Percentiles rank a stretch among this genome's conserved stretches.
phyloP scores from a whole-genome alignment of 2,329 filamentous ascomycete species.

The Verticillium tricorpus region DNA sequence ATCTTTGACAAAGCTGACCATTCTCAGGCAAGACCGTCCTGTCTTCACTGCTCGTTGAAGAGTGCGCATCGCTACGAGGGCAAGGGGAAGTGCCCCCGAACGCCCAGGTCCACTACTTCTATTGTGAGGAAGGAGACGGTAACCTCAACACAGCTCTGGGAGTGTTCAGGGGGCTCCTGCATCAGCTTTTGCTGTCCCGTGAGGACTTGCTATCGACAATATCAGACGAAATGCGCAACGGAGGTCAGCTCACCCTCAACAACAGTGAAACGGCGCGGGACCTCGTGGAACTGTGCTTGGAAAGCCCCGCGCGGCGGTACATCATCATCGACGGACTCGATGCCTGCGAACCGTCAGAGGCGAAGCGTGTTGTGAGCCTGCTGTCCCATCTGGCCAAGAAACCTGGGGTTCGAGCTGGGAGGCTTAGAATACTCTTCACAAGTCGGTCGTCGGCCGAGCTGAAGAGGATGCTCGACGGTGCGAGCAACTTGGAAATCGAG shows the following conservation, averaged over 20 bases:
- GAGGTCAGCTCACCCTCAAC: conserved; percentile 19
- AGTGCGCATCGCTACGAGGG: conserved; percentile 13
- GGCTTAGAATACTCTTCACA: conserved; percentile 24
- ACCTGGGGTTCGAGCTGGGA: conserved; percentile 5
- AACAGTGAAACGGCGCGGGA: conserved; percentile 17
- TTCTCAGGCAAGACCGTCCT: conserved; percentile 35
- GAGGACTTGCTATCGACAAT: conserved; percentile 18
- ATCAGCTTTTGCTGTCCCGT: conserved; percentile 23
- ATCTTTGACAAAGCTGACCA: neutral
- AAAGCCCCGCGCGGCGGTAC: conserved; percentile 22
- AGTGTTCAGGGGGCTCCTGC: conserved; percentile 25
- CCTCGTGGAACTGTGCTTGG: conserved; percentile 25
- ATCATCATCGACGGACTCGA: conserved; percentile 41
- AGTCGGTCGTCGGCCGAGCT: conserved; percentile 25
- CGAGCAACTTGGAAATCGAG: conserved; percentile 22
- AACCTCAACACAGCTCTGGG: conserved; percentile 20
- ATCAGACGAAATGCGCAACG: conserved; percentile 4
- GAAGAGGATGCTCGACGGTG: conserved; percentile 18
- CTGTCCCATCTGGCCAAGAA: neutral
- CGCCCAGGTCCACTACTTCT: conserved; percentile 31
- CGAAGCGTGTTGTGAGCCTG: neutral
- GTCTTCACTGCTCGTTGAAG: conserved; percentile 31
- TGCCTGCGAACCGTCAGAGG: conserved; percentile 24
- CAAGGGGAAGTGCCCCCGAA: neutral
- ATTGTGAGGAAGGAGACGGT: conserved; percentile 29